phyloP scores from a whole-genome alignment of 768 basidiomycete genomes.

The Tricholoma saponaceum region DNA sequence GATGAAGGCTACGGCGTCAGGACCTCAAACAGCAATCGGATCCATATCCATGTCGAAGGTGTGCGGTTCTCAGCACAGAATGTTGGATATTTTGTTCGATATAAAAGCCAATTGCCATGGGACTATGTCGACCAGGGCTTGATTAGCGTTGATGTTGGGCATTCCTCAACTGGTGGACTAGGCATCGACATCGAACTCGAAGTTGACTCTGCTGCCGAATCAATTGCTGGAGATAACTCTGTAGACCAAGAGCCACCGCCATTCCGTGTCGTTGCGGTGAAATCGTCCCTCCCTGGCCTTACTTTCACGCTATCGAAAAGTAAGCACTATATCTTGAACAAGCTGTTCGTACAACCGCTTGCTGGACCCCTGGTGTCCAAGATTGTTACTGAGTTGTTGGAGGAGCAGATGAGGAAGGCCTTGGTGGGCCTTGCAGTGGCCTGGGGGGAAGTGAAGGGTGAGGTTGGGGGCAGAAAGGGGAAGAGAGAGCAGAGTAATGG shows the following conservation, averaged over 20 bases:
- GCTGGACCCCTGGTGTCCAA: slow-evolving; percentile 22
- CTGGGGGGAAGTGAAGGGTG: neutral
- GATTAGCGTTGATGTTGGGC: slow-evolving; percentile 30
- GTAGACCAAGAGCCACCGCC: slow-evolving; percentile 14
- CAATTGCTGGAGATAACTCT: too few species aligned
- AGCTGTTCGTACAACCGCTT: slow-evolving; percentile 30
- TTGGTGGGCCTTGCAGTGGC: neutral
- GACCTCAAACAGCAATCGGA: slow-evolving; percentile 12
- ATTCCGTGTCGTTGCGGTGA: slow-evolving; percentile 29
- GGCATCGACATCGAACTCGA: slow-evolving; percentile 8
- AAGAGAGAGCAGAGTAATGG: neutral
- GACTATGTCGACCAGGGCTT: slow-evolving; percentile 35
- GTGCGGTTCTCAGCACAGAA: slow-evolving; percentile 27
- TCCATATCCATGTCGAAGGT: slow-evolving; percentile 24
- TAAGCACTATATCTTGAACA: slow-evolving; percentile 38
- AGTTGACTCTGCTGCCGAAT: neutral
- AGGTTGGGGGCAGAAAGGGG: neutral
- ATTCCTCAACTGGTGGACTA: slow-evolving; percentile 4
- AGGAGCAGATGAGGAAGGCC: slow-evolving; percentile 19
- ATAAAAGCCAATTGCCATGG: slow-evolving; percentile 19
- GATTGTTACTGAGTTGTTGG: slow-evolving; percentile 21
- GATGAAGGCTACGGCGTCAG: slow-evolving; percentile 1
- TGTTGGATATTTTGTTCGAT: slow-evolving; percentile 35
- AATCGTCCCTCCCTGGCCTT: slow-evolving; percentile 23
- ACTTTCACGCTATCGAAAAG: slow-evolving; percentile 28